These are phyloP conservation scores for Petunia secreta DNA, from an alignment of 257 asterid species.

Conservation along the genomic window DNA sequence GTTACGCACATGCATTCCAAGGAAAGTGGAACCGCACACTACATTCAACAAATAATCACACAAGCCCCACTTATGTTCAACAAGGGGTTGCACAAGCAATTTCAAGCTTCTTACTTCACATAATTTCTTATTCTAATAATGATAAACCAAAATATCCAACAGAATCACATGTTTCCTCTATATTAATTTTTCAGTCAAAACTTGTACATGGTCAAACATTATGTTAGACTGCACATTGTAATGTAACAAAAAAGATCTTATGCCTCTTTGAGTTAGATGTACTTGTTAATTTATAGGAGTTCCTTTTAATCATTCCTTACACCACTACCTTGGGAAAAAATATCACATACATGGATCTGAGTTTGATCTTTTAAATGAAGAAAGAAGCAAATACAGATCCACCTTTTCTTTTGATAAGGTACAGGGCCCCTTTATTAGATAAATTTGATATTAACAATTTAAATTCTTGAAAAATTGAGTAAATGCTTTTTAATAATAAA, in stretches of 20 bases:
- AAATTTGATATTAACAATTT: no score
- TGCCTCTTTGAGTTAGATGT: neutral
- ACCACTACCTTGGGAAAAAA: no score
- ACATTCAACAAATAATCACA: neutral
- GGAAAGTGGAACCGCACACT: slow-evolving; percentile 8
- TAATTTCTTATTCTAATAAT: neutral
- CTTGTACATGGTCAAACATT: neutral
- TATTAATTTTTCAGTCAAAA: neutral
- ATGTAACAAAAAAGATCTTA: neutral
- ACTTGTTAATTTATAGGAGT: neutral
- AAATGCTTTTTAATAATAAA: neutral
- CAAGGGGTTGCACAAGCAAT: no score
- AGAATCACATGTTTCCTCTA: slow-evolving; percentile 12
- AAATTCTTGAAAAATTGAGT: no score
- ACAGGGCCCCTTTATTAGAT: no score
- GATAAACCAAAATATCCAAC: neutral
- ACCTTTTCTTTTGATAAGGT: no score
- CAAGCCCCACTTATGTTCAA: neutral
- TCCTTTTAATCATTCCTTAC: neutral
- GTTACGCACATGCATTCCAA: slow-evolving; percentile 11
- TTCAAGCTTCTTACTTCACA: neutral
- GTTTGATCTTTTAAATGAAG: no score
- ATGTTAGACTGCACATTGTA: neutral
- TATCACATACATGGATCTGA: no score
- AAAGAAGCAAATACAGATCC: no score